Evolutionary conservation across 140 eudicot genomes (phyloP).

Genomic region (Artemisia princeps): DNA sequence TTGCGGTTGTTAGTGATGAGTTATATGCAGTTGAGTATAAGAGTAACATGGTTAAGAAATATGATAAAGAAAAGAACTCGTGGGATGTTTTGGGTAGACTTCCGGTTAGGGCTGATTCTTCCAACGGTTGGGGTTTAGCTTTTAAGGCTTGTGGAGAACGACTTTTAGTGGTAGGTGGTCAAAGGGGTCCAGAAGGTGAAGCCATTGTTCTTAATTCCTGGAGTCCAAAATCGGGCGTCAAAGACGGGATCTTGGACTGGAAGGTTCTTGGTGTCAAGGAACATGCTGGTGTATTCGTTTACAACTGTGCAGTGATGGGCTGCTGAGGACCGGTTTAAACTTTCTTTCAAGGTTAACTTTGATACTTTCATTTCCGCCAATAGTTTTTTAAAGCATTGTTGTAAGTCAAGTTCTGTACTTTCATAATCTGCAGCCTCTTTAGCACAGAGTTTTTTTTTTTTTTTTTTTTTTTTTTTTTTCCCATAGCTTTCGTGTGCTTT

Average conservation of each 20-base stretch:
- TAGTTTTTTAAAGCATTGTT: slow-evolving; percentile 14
- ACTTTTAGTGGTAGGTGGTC: slow-evolving; percentile 56
- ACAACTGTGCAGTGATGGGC: slow-evolving; percentile 69
- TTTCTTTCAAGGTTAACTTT: slow-evolving; percentile 23
- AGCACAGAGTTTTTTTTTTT: slow-evolving; percentile 7
- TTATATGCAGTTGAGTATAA: slow-evolving; percentile 50
- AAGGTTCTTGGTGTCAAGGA: slow-evolving; percentile 50
- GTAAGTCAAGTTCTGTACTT: slow-evolving; percentile 23
- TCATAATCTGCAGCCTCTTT: slow-evolving; percentile 19
- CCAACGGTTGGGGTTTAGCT: slow-evolving; percentile 67
- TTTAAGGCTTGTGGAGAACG: slow-evolving; percentile 46
- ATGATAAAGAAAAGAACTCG: slow-evolving; percentile 41
- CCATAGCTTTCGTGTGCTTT: slow-evolving; percentile 17
- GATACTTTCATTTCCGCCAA: slow-evolving; percentile 9
- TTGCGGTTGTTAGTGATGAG: slow-evolving; percentile 53
- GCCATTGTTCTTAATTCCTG: slow-evolving; percentile 52
- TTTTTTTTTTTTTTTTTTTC: background rate
- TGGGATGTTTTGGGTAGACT: slow-evolving; percentile 57
- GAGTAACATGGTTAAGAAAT: slow-evolving; percentile 41
- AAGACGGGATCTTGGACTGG: slow-evolving; percentile 44
- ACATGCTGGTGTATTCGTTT: slow-evolving; percentile 52
- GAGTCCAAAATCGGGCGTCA: slow-evolving; percentile 46
- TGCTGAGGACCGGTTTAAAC: slow-evolving; percentile 29
- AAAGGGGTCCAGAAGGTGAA: slow-evolving; percentile 50
- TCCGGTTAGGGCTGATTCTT: slow-evolving; percentile 50